Conservation (phyloP, 306 rosid genomes). For the Ormosia semicastrata region DNA sequence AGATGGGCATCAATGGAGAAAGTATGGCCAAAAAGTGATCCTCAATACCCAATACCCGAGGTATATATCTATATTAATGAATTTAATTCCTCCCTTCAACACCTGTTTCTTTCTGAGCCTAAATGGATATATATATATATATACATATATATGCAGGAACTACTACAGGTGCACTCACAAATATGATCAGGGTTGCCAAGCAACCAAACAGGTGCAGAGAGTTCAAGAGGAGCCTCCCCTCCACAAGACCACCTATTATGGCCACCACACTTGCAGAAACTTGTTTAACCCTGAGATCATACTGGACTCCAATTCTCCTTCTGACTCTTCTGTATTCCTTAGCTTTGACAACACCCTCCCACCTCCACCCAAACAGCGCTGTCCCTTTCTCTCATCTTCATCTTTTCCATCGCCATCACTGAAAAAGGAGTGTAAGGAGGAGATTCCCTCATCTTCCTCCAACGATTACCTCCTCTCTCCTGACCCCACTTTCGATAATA, state of each 20-base stretch:
- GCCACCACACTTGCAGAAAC: conserved; percentile 54
- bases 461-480: conserved; percentile 34
- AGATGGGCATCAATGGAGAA: conserved; percentile 80
- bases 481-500: conserved; percentile 33
- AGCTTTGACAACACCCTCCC: conserved; percentile 46
- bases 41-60: conserved; percentile 43
- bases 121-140: neutral
- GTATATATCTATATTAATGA: conserved; percentile 7
- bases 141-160: conserved; percentile 45
- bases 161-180: conserved; percentile 83
- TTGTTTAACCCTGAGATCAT: conserved; percentile 41
- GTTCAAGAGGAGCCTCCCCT: conserved; percentile 52
- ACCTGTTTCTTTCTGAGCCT: neutral
- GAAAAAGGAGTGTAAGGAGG: conserved; percentile 28
- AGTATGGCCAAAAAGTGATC: conserved; percentile 71
- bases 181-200: conserved; percentile 61
- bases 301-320: conserved; percentile 32
- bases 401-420: neutral
- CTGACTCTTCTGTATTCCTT: conserved; percentile 32
- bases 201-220: conserved; percentile 73
- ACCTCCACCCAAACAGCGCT: neutral
- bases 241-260: conserved; percentile 53
- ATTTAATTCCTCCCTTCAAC: neutral
- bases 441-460: conserved; percentile 28
- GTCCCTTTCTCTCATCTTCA: conserved; percentile 28